Base-by-base conservation (phyloP, 2,329 filamentous ascomycete species). In the Thyridium curvatum region DNA sequence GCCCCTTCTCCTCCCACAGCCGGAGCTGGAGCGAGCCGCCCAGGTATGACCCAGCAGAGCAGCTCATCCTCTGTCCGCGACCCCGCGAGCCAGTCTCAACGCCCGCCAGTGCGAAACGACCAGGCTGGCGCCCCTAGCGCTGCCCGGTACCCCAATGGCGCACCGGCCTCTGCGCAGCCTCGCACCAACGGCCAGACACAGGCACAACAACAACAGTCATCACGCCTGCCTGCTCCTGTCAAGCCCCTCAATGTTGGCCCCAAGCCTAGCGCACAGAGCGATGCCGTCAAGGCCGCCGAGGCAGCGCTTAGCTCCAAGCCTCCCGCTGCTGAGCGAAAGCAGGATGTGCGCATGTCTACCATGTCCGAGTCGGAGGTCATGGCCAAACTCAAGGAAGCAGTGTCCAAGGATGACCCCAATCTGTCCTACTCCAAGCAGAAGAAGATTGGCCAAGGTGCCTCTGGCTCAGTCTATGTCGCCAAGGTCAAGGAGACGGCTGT, bases 351-450 rank as follows among this genome's bases (percentile, higher is more conserved):
- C 56, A 96, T 98, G 89, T 97, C 91, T 30, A 94, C 86, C 52
- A 97, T 98, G 93, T 86, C 87, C 9, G 93, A 98, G 65, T 84
- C 77, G 47, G 91, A 98, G 61, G 93, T 98, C 41, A 98, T 98
- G 93, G 84, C 87, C 48, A 93, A 89, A 58, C 74, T 98, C 39
- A 86, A 90, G 58, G 87, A 94, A 49, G 91, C 93, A 8, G 93
- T 98, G 2, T 96, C 90, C 46, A 94, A 94, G 61, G 89, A 95
- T 44, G 90, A 94, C 56, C 93, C 93, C 38, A 85, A 94, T 53
- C 72, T 94, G 49, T 95, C 90, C 17, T 98, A 98, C 69, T 91
- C 90, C 55, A 98, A 98, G 71, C 93, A 97, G 66, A 96, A 96
- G 77, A 98, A 98, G 75, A 97, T 98, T 62, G 93, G 93, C 15